Percentiles rank a stretch among this genome's conserved stretches.
These are phyloP conservation scores for Nemania sp. DNA, from an alignment of 2,329 filamentous ascomycete species.

Conservation along the genomic window DNA sequence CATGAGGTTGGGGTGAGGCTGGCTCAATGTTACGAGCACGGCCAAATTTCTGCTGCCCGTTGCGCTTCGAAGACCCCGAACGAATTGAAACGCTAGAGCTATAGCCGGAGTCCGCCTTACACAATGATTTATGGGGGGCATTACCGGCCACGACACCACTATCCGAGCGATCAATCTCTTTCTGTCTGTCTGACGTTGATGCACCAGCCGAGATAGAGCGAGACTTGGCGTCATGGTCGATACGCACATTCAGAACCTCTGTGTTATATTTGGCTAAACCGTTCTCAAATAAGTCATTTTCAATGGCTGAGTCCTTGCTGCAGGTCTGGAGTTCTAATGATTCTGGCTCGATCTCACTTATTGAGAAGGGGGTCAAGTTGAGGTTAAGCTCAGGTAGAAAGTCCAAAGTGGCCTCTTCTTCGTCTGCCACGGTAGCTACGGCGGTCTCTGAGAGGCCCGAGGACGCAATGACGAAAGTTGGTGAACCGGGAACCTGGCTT, in stretches of 20 bases:
- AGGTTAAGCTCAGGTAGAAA: slow-evolving; percentile 38
- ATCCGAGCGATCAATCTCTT: slow-evolving; percentile 47
- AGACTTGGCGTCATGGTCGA: slow-evolving; percentile 51
- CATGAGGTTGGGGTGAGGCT: slow-evolving; percentile 1
- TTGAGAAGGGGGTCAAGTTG: slow-evolving; percentile 41
- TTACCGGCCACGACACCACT: slow-evolving; percentile 56
- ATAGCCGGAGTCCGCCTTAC: slow-evolving; percentile 65
- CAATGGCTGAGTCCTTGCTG: slow-evolving; percentile 53
- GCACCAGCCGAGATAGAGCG: slow-evolving; percentile 28
- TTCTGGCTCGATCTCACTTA: slow-evolving; percentile 38
- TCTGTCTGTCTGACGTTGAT: slow-evolving; percentile 27
- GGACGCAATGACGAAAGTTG: neutral
- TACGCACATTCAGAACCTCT: slow-evolving; percentile 38
- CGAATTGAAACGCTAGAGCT: slow-evolving; percentile 63
- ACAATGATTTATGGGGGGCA: slow-evolving; percentile 50
- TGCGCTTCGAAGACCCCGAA: slow-evolving; percentile 49
- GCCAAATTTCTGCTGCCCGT: slow-evolving; percentile 35
- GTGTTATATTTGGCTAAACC: slow-evolving; percentile 38
- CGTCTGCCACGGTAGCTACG: neutral
- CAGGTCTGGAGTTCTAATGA: slow-evolving; percentile 48
- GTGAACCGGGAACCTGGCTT: neutral
- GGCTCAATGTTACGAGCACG: slow-evolving; percentile 18
- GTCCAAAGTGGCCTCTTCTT: slow-evolving; percentile 4
- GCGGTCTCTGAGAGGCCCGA: neutral
- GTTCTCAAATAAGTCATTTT: slow-evolving; percentile 55